Evolutionary conservation across 352 stramenopile genomes (phyloP), one percentile per base, ranked within the genome.

Genomic region (Blastocystis sp.): DNA sequence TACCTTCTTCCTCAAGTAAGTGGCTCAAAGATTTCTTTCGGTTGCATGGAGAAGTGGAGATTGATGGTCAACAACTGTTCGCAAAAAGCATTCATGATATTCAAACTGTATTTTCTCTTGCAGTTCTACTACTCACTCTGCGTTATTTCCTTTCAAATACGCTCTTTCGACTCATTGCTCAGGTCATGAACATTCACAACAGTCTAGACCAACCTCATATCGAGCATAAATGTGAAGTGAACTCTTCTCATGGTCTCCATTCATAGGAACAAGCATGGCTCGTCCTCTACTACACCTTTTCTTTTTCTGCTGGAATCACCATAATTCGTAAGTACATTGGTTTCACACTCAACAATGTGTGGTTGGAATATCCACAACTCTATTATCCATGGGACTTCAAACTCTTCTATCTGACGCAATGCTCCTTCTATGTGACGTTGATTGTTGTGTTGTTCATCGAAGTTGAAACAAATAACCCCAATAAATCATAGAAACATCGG

Each of bases 81-180:
- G 69, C 49, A 35, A 80, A 80, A 49, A 63, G 49, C 35, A 80
- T 80, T 24, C 21, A 43, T 59, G 69, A 80, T 27, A 59, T 80
- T 32, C 52, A 46, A 58, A 80, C 69, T n/a, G 69, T 80, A 7
- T 32, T 63, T n/a, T 32, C 43, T 7, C 27, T 80, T 2, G 52
- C 69, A 14, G n/a, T 59, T 14, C 16, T 59, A 59, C 49, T 80
- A 19, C 32, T 63, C 35, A 63, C 52, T 29, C 39, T 80, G 29
- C 69, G 69, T 27, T 80, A 80, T 39, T 80, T 80, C 61, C 19
- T 80, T 32, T 80, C 35, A 49, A 32, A 80, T 54, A 80, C 69
- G 2, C 24, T 80, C 19, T 80, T 80, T 54, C 39, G 69, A 21
- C 42, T 80, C 21, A 58, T 80, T 59, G 69, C 69, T 19, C 32